Percentiles rank a stretch among this genome's conserved stretches.
phyloP scores from a whole-genome alignment of 306 rosid species.

The Trifolium pratense region DNA sequence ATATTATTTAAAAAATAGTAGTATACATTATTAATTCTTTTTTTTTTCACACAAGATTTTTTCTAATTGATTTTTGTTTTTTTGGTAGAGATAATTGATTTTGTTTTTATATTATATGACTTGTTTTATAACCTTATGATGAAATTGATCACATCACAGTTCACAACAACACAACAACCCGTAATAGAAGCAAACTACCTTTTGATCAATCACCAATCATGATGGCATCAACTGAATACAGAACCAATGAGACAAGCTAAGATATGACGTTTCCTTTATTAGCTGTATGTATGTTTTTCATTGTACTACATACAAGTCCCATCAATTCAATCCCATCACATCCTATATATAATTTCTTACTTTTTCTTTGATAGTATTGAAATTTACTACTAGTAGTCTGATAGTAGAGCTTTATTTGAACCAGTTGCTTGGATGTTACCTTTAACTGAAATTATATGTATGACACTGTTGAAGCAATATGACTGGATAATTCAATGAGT shows the following conservation, averaged over 20 bases:
- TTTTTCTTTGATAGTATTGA: not conserved
- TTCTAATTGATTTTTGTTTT: not conserved
- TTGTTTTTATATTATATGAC: not conserved
- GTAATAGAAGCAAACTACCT: slow-evolving; percentile 42
- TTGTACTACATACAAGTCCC: slow-evolving; percentile 9
- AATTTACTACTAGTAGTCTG: not conserved
- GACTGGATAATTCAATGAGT: slow-evolving; percentile 18
- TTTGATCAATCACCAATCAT: slow-evolving; percentile 46
- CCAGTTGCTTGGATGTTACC: not conserved
- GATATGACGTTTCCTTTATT: slow-evolving; percentile 36
- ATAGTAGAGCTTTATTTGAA: not conserved
- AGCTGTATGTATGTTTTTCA: not conserved
- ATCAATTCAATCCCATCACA: slow-evolving; percentile 39
- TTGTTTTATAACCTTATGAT: not conserved
- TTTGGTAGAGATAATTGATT: too few relatives aligned
- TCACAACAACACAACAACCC: slow-evolving; percentile 24
- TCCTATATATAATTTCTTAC: not conserved
- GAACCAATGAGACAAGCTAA: slow-evolving; percentile 26
- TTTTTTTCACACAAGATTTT: too few relatives aligned
- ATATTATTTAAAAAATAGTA: too few relatives aligned
- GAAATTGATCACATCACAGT: slow-evolving; percentile 23
- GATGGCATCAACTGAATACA: slow-evolving; percentile 25
- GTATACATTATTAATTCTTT: too few relatives aligned
- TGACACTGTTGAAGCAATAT: not conserved
- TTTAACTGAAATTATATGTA: not conserved